Conservation (phyloP, 2,329 filamentous ascomycete genomes). For the Aspergillus melleus region DNA sequence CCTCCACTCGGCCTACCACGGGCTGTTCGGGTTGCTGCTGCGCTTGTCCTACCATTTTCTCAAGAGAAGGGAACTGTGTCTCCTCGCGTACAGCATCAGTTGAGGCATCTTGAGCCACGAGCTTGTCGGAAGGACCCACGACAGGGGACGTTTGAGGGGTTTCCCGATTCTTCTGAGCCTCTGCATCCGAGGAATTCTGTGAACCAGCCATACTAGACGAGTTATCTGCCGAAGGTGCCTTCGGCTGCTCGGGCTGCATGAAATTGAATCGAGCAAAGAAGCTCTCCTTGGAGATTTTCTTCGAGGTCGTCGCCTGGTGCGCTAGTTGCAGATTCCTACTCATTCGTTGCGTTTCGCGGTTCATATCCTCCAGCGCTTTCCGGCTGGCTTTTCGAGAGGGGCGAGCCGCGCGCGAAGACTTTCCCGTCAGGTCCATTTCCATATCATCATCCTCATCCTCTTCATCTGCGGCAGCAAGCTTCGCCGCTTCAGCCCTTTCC, state of each 20-base stretch:
- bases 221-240: constrained; percentile 28
- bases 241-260: constrained; percentile 42
- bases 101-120: neutral
- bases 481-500: constrained; percentile 31
- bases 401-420: constrained; percentile 66
- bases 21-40: constrained; percentile 18
- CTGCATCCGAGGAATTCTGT: constrained; percentile 43
- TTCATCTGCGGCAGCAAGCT: constrained; percentile 45
- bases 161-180: constrained; percentile 48
- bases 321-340: constrained; percentile 85
- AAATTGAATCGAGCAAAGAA: constrained; percentile 85
- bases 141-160: constrained; percentile 72
- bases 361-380: constrained; percentile 93
- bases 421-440: constrained; percentile 47
- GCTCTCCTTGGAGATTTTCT: constrained; percentile 81
- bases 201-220: constrained; percentile 54
- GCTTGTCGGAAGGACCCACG: constrained; percentile 24
- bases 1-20: constrained; percentile 6
- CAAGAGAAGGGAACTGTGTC: constrained; percentile 41
- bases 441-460: constrained; percentile 64
- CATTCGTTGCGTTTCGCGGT: constrained; percentile 88
- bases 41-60: constrained; percentile 35
- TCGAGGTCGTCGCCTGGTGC: constrained; percentile 86
- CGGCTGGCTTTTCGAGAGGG: constrained; percentile 83
- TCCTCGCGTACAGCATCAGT: constrained; percentile 4